A percentile compares a stretch with the other conserved stretches of the same genome.
These are phyloP conservation scores for Irpex lacteus DNA, from an alignment of 1,284 basidiomycete genomes.

Conservation along the genomic window DNA sequence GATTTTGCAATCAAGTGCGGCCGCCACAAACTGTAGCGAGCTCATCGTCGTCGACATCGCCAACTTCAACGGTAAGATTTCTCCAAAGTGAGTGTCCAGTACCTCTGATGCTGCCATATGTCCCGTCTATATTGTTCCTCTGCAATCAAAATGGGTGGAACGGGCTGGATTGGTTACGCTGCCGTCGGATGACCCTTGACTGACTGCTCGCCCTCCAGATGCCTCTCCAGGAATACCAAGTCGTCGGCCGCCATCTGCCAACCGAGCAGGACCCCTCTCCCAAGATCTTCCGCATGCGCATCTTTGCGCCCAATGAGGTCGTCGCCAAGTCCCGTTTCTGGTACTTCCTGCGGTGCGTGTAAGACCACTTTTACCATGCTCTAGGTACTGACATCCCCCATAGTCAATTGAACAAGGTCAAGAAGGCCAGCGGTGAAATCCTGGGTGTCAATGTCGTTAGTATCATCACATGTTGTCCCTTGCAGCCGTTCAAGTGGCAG, in stretches of 20 bases:
- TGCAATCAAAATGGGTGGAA: neutral
- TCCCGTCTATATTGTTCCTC: neutral
- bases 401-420: conserved; percentile 97
- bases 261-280: conserved; percentile 91
- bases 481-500: conserved; percentile 85
- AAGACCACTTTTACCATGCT: neutral
- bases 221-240: conserved; percentile 83
- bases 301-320: conserved; percentile 98
- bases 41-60: conserved; percentile 13
- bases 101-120: neutral
- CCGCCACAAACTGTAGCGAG: neutral
- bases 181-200: conserved; percentile 25
- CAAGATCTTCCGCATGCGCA: conserved; percentile 99
- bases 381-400: conserved; percentile 12
- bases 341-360: conserved; percentile 88
- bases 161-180: conserved; percentile 7
- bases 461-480: conserved; percentile 51
- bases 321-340: conserved; percentile 99
- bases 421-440: conserved; percentile 99
- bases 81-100: conserved; percentile 12
- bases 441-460: conserved; percentile 96
- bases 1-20: neutral
- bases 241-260: conserved; percentile 96
- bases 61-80: conserved; percentile 16
- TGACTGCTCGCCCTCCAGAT: conserved; percentile 31